phyloP scores from a whole-genome alignment of 345 rosid genomes.

The Xanthoceras sorbifolium region DNA sequence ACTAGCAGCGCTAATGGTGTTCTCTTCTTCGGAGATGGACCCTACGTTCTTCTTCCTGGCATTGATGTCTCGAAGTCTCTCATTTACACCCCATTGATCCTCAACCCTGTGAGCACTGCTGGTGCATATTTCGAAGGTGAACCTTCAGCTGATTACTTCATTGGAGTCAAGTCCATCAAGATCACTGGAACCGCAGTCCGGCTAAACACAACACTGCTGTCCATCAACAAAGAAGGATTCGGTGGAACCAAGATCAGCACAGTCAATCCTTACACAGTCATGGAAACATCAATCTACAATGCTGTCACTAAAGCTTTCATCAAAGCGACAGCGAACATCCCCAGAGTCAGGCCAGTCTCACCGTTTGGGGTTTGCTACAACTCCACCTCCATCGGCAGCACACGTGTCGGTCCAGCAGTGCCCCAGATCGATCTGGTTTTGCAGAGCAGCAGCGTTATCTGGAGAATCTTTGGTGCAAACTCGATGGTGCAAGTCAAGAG shows the following conservation, averaged over 20 bases:
- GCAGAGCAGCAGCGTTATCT: conserved; percentile 30
- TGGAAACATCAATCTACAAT: conserved; percentile 48
- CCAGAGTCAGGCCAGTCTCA: conserved; percentile 18
- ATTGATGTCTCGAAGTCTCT: conserved; percentile 41
- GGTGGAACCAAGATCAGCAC: conserved; percentile 61
- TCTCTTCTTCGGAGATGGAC: conserved; percentile 42
- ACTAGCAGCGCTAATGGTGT: conserved; percentile 30
- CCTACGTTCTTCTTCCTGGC: conserved; percentile 33
- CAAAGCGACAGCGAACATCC: conserved; percentile 12
- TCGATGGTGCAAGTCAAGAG: conserved; percentile 41
- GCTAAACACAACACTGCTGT: conserved; percentile 33
- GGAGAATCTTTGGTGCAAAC: conserved; percentile 49
- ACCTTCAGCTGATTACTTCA: conserved; percentile 43
- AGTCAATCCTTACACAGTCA: conserved; percentile 27
- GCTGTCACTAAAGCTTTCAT: conserved; percentile 33
- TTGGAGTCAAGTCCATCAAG: conserved; percentile 40
- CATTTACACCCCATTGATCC: conserved; percentile 42
- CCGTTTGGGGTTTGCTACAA: conserved; percentile 31
- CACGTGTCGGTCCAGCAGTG: conserved; percentile 37
- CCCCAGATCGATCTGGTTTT: conserved; percentile 40
- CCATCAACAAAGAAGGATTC: conserved; percentile 31
- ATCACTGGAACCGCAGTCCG: conserved; percentile 36
- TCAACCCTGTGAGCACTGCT: conserved; percentile 41
- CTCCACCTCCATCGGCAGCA: background rate
- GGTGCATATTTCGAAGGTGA: conserved; percentile 18